Evolutionary conservation across 1,284 basidiomycete genomes (phyloP), one percentile per base, ranked within the genome.

Genomic region (Ustilago crameri): DNA sequence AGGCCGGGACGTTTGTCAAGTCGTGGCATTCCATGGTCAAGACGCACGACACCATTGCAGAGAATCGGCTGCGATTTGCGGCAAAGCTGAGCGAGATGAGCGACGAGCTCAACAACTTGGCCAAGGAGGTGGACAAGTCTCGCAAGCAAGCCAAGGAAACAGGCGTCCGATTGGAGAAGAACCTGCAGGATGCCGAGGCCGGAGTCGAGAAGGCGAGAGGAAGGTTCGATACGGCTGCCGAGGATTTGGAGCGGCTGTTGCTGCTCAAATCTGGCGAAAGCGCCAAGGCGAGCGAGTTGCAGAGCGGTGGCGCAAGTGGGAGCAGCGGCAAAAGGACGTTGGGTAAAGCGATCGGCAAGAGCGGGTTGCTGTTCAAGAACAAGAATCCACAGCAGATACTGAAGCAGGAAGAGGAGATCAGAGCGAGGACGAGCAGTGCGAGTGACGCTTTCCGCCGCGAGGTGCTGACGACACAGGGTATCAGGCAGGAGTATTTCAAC

Each of bases 401-500:
- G 84, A 88, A 91, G 67, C 94, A 97, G 85, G 96, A 98, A 83
- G 95, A 98, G 75, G 95, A 98, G 81, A 89, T 95, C 45, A 87
- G 96, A 52, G 86, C 88, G 26, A 87, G 94, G 70, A 90, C 98
- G 86, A 93, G 92, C 7, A 86, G 86, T 46, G 90, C 92, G 4
- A 93, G 92, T 32, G 95, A 98, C 81, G 88, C 90, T 30, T 98
- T 95, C 83, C 87, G 93, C 59, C 93, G 94, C 84, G 90, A 93
- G 12, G 91, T 97, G n/a, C 88, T 89, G 24, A 93, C 94, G 74
- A 92, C 92, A 10, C 95, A 97, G 84, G 86, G 89, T 3, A 89
- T 93, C 84, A 88, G 95, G 51, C 94, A 97, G 84, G 95, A 98
- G 82, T 98, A 77, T 84, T 98, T 97, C 85, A 95, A 96, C 84